These are phyloP conservation scores for Leccinum incarnatum DNA, from an alignment of 768 basidiomycete species.

Conservation along the genomic window DNA sequence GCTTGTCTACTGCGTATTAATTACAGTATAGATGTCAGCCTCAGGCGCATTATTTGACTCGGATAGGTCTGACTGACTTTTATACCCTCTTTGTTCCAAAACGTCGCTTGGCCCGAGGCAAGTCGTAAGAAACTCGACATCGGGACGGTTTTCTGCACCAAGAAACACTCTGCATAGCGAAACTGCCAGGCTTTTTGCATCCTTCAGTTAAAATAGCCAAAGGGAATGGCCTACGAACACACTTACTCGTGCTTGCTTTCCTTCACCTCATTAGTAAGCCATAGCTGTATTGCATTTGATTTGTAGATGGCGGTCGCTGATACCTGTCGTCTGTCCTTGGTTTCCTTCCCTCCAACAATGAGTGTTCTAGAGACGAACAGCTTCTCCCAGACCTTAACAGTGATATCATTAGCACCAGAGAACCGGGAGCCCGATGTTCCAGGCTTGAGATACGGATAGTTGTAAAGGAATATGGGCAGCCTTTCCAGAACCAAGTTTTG, in stretches of 20 bases:
- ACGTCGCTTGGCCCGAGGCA: conserved; percentile 83
- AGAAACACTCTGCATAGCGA: conserved; percentile 35
- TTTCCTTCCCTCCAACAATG: conserved; percentile 41
- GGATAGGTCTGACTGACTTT: conserved; percentile 44
- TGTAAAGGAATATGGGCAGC: conserved; percentile 83
- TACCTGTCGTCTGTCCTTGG: conserved; percentile 54
- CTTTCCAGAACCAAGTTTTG: conserved; percentile 67
- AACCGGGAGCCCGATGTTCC: conserved; percentile 59
- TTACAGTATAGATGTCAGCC: conserved; percentile 6
- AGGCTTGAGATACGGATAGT: conserved; percentile 63
- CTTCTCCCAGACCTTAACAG: conserved; percentile 62
- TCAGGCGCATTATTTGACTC: neutral
- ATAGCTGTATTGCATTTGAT: conserved; percentile 61
- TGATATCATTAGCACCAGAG: conserved; percentile 46
- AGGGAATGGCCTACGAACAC: neutral
- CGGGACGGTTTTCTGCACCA: conserved; percentile 63
- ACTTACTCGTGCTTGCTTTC: conserved; percentile 84
- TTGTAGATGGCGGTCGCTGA: conserved; percentile 61
- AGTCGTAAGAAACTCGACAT: conserved; percentile 83
- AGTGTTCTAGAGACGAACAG: conserved; percentile 59
- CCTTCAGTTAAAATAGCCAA: neutral
- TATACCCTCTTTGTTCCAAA: conserved; percentile 76
- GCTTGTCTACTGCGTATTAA: conserved; percentile 55
- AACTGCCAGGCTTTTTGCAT: conserved; percentile 63
- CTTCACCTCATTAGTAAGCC: conserved; percentile 65